Evolutionary conservation across 1,284 basidiomycete species (phyloP).

Genomic region (Sparassis latifolia): DNA sequence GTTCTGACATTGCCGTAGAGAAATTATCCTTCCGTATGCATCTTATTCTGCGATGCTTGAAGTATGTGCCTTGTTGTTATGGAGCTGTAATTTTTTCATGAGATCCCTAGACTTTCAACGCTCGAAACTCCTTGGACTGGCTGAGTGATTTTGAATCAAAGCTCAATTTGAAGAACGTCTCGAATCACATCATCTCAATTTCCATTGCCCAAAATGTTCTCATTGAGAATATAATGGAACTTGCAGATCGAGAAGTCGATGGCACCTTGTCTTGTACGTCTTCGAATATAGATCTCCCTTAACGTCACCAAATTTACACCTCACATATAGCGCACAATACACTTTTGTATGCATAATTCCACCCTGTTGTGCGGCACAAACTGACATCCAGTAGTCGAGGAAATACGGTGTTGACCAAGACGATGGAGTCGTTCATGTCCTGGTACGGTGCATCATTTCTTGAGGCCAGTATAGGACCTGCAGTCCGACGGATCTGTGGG

Average conservation of each 20-base stretch:
- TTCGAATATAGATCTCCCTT: not conserved
- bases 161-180: conserved; percentile 55
- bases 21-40: conserved; percentile 63
- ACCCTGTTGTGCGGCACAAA: not conserved
- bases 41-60: conserved; percentile 50
- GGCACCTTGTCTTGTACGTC: conserved; percentile 34
- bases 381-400: conserved; percentile 39
- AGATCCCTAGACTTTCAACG: conserved; percentile 43
- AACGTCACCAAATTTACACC: not conserved
- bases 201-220: conserved; percentile 59
- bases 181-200: conserved; percentile 57
- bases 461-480: conserved; percentile 66
- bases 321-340: conserved; percentile 27
- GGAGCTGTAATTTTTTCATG: not conserved
- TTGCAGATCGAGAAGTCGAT: conserved; percentile 63
- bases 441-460: conserved; percentile 72
- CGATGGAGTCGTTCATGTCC: conserved; percentile 71
- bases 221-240: conserved; percentile 59
- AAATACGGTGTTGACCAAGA: conserved; percentile 76
- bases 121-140: conserved; percentile 69
- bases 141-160: conserved; percentile 63
- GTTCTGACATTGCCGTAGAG: conserved; percentile 33
- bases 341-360: conserved; percentile 41
- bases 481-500: conserved; percentile 59
- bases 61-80: conserved; percentile 25